Evolutionary conservation across 164 flowering plant genomes (phyloP).

Genomic region (Vitis amurensis): DNA sequence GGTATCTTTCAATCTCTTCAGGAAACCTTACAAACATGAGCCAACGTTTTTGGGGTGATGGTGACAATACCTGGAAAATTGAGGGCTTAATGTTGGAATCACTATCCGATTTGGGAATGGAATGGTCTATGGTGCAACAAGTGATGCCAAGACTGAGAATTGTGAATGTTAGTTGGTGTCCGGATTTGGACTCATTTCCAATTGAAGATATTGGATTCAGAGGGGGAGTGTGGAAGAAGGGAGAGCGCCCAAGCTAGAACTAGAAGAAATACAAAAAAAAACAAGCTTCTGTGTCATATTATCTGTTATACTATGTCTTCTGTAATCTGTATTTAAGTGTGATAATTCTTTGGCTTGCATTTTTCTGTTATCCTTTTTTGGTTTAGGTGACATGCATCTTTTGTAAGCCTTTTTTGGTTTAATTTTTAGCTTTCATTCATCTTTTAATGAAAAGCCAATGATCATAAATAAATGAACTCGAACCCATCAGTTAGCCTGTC

Average conservation of each 20-base stretch:
- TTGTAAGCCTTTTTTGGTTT: no score
- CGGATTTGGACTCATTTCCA: conserved; percentile 38
- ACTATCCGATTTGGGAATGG: conserved; percentile 35
- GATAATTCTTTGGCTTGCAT: no score
- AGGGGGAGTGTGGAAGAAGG: conserved; percentile 53
- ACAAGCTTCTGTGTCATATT: no score
- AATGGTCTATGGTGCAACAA: conserved; percentile 33
- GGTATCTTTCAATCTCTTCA: conserved; percentile 35
- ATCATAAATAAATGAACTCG: no score
- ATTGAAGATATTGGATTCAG: conserved; percentile 45
- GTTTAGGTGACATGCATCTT: no score
- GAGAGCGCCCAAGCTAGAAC: conserved; percentile 3
- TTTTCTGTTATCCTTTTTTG: no score
- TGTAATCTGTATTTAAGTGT: no score
- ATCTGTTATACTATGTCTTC: no score
- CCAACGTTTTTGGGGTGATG: conserved; percentile 34
- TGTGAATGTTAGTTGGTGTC: conserved; percentile 44
- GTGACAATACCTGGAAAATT: conserved; percentile 31
- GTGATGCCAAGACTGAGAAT: conserved; percentile 41
- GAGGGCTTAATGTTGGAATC: conserved; percentile 47
- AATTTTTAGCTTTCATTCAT: no score
- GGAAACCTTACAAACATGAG: conserved; percentile 35
- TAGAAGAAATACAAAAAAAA: no score
- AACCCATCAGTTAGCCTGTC: no score
- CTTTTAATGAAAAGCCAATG: no score